Conservation (phyloP, 2,329 filamentous ascomycete species). For the Cyclaneusma minus region DNA sequence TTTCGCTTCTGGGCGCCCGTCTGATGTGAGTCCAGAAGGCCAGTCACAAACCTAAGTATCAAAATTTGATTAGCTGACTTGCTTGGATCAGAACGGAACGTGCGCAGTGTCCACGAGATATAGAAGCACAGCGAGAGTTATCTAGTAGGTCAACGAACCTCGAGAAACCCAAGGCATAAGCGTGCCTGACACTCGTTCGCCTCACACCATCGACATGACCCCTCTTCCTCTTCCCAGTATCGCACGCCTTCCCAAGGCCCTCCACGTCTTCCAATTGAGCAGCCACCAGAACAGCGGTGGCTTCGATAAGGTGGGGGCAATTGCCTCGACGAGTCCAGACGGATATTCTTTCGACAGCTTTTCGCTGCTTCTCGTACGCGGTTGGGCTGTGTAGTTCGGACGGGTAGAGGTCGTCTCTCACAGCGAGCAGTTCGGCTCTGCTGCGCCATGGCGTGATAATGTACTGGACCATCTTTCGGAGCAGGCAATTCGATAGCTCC, state of each 20-base stretch:
- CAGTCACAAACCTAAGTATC: slow-evolving; percentile 54
- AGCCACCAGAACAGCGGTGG: slow-evolving; percentile 57
- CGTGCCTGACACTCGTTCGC: too few species aligned
- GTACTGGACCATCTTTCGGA: slow-evolving; percentile 64
- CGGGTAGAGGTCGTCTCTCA: slow-evolving; percentile 50
- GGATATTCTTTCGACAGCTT: slow-evolving; percentile 14
- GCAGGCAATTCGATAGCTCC: too few species aligned
- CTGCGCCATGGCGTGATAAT: slow-evolving; percentile 61
- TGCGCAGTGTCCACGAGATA: slow-evolving; percentile 3
- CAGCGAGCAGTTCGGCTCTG: slow-evolving; percentile 45
- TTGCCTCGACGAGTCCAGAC: slow-evolving; percentile 60
- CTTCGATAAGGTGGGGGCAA: slow-evolving; percentile 67
- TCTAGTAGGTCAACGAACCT: too few species aligned
- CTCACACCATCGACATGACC: too few species aligned
- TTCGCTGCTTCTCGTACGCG: not conserved
- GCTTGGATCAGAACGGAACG: too few species aligned
- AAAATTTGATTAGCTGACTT: slow-evolving; percentile 5
- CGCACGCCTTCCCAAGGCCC: too few species aligned
- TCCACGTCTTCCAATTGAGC: slow-evolving; percentile 52
- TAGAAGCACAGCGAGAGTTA: too few species aligned
- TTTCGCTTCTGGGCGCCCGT: slow-evolving; percentile 48
- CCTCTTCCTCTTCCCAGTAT: too few species aligned
- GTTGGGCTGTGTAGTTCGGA: slow-evolving; percentile 8
- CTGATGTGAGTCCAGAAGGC: slow-evolving; percentile 58
- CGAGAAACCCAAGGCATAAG: too few species aligned